Conservation (phyloP, 2,329 filamentous ascomycete genomes). For the Xylariaceae sp. region DNA sequence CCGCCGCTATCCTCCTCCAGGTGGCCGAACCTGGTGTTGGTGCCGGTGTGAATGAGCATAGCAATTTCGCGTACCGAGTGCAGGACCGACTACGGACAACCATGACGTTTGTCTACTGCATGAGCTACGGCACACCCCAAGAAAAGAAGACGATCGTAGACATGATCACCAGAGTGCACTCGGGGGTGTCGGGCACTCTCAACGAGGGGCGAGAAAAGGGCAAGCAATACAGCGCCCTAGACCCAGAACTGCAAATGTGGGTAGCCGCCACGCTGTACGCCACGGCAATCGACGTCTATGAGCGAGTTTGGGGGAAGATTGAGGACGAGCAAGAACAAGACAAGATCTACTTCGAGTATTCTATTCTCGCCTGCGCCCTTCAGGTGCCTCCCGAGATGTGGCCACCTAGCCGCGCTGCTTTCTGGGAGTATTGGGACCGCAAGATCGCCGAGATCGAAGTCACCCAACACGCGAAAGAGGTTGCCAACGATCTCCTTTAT, state of each 20-base stretch:
- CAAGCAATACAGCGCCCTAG: not conserved
- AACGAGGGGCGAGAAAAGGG: not conserved
- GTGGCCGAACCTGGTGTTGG: constrained; percentile 48
- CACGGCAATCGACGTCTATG: constrained; percentile 43
- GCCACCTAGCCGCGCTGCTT: constrained; percentile 34
- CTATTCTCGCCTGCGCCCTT: constrained; percentile 39
- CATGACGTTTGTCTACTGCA: constrained; percentile 15
- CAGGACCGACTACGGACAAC: constrained; percentile 4
- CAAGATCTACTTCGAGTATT: constrained; percentile 36
- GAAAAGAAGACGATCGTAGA: constrained; percentile 6
- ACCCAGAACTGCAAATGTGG: not conserved
- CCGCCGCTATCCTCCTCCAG: constrained; percentile 47
- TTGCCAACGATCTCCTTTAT: constrained; percentile 35
- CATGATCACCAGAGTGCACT: constrained; percentile 1
- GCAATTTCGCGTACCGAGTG: constrained; percentile 39
- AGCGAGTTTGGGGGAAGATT: constrained; percentile 44
- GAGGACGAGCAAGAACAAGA: constrained; percentile 33
- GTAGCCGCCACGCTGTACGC: constrained; percentile 40
- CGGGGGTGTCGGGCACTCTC: not conserved
- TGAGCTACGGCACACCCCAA: constrained; percentile 3
- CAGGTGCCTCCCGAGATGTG: constrained; percentile 41
- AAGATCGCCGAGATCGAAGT: constrained; percentile 35
- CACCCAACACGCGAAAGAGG: constrained; percentile 37
- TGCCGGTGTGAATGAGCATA: constrained; percentile 45
- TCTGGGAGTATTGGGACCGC: constrained; percentile 41